Percentiles rank a stretch among this genome's conserved stretches.
Conservation (phyloP, 805 yeast genomes). For the Schwanniomyces sp. region DNA sequence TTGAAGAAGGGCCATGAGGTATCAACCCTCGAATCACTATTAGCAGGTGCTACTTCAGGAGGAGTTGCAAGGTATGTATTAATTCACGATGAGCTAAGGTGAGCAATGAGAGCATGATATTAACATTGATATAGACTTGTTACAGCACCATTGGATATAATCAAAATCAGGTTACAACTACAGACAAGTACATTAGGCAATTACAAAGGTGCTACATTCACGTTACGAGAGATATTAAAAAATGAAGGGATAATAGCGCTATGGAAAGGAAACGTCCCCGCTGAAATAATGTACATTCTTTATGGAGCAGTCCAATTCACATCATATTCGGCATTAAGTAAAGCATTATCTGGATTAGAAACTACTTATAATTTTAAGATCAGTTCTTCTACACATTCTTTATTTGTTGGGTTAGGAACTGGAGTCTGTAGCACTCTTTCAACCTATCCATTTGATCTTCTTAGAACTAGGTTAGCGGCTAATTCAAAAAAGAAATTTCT, state of each 20-base stretch:
- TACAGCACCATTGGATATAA: constrained; percentile 77
- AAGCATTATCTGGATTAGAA: constrained; percentile 32
- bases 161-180: constrained; percentile 75
- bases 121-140: constrained; percentile 43
- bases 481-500: constrained; percentile 39
- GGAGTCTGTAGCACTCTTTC: constrained; percentile 71
- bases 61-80: constrained; percentile 43
- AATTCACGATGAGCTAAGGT: not conserved
- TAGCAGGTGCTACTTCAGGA: constrained; percentile 77
- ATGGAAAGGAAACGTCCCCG: constrained; percentile 98
- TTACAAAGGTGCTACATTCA: constrained; percentile 28
- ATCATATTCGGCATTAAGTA: constrained; percentile 58
- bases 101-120: constrained; percentile 7
- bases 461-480: constrained; percentile 84
- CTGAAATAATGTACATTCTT: constrained; percentile 77
- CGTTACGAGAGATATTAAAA: constrained; percentile 43
- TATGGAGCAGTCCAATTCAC: constrained; percentile 89
- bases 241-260: constrained; percentile 73
- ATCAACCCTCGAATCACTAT: constrained; percentile 49
- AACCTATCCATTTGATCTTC: constrained; percentile 89
- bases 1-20: constrained; percentile 53
- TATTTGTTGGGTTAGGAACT: constrained; percentile 70
- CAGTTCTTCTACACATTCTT: constrained; percentile 41
- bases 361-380: constrained; percentile 18
- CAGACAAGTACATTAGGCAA: constrained; percentile 29